Evolutionary conservation across 805 yeast genomes (phyloP), one percentile per base, ranked within the genome.

Genomic region (Brettanomyces sp.): DNA sequence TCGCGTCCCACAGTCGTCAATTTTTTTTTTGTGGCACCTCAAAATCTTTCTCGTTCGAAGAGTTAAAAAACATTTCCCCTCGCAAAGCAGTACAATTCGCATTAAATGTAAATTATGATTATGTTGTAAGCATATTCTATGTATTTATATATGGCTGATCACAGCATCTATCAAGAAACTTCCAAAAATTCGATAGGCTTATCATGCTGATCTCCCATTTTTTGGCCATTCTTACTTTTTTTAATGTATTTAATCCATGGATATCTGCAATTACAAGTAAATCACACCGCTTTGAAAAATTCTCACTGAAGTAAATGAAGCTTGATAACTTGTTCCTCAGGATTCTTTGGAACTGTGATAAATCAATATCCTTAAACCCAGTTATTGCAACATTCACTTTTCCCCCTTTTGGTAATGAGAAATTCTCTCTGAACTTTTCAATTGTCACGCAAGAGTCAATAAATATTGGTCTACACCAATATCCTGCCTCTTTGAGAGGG

Each of bases 251-350:
- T 2, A 50, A 49, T 23, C 47, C 52, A 5, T 39, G 21, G 13
- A 47, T 45, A 22, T 48, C 43, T 21, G 47, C 36, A 5, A 25
- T 63, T 1, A 87, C 63, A 36, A 87, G 64, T 5, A 83, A 54
- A 47, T 83, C 84, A 25, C 82, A 64, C 5, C 65, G 63, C 8
- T 68, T 60, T 8, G 72, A 74, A 47, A 86, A 68, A 4, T 73
- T 66, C 2, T 73, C 75, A 43, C 73, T 66, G 49, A 73, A 72
- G 35, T 68, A 68, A 42, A 80, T 74, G 36, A 80, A 42, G 1
- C 8, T 5, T 1, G 38, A 74, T 14, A 84, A 56, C 37, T 66
- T 55, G n/a, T 84, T 68, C 11, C 5, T 23, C 39, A 93, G 68
- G 50, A 84, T 77, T 22, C 75, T 79, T 21, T 56, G 63, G 8